Conservation (phyloP, 805 yeast genomes). For the Candida qinlingensis region DNA sequence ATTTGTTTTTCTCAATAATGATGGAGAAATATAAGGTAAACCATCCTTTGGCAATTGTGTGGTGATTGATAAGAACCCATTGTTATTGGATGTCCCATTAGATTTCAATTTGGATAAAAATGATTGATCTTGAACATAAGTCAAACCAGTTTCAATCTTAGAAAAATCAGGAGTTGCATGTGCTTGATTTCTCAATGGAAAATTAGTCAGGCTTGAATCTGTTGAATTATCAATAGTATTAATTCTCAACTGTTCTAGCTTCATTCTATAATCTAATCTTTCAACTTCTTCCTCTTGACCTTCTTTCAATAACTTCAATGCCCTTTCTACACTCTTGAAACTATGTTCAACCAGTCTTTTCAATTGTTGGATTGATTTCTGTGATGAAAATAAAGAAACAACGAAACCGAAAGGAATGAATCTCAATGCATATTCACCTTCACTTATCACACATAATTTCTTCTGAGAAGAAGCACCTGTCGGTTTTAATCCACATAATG, state of each 20-base stretch:
- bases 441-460: conserved; percentile 28
- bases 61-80: conserved; percentile 29
- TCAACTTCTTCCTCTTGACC: conserved; percentile 15
- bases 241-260: conserved; percentile 14
- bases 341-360: conserved; percentile 12
- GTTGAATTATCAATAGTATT: background rate
- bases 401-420: conserved; percentile 36
- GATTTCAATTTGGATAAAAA: background rate
- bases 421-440: conserved; percentile 32
- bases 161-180: conserved; percentile 16
- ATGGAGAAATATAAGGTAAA: conserved; percentile 34
- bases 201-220: conserved; percentile 4
- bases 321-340: conserved; percentile 15
- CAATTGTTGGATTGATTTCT: conserved; percentile 6
- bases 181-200: conserved; percentile 21
- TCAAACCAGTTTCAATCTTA: conserved; percentile 13
- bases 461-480: conserved; percentile 11
- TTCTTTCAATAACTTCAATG: conserved; percentile 12
- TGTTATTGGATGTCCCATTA: conserved; percentile 1
- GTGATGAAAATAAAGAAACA: conserved; percentile 18
- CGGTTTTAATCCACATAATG: conserved; percentile 43
- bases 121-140: conserved; percentile 1
- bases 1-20: conserved; percentile 32
- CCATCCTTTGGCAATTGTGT: conserved; percentile 29
- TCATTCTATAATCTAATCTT: conserved; percentile 14